These are phyloP conservation scores for Fraxinus sp. DNA, from an alignment of 305 asterid genomes.

Conservation along the genomic window DNA sequence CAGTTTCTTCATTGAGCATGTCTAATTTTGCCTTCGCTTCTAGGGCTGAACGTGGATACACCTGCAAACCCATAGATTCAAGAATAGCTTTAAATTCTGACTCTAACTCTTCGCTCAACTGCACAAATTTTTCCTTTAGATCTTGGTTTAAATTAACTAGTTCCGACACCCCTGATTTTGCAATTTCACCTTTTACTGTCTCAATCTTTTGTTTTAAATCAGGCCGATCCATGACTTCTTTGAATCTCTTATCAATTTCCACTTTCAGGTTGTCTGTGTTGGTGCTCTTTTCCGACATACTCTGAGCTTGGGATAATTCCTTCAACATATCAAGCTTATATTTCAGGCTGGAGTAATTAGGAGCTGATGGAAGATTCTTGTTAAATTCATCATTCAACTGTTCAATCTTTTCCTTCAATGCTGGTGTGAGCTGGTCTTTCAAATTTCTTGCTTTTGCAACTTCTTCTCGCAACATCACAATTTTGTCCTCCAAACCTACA, in stretches of 20 bases:
- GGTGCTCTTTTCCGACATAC: slow-evolving; percentile 34
- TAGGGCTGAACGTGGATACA: slow-evolving; percentile 32
- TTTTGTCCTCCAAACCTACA: slow-evolving; percentile 58
- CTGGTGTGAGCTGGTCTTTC: slow-evolving; percentile 44
- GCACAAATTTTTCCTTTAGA: slow-evolving; percentile 55
- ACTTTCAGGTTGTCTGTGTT: slow-evolving; percentile 39
- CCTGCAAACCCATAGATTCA: slow-evolving; percentile 48
- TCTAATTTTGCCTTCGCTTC: slow-evolving; percentile 40
- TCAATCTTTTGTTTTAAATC: slow-evolving; percentile 59
- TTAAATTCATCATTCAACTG: slow-evolving; percentile 52
- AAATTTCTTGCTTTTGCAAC: slow-evolving; percentile 53
- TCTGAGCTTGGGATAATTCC: slow-evolving; percentile 47
- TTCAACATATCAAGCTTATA: slow-evolving; percentile 56
- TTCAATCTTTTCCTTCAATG: slow-evolving; percentile 56
- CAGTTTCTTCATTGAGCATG: slow-evolving; percentile 47
- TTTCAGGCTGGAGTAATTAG: slow-evolving; percentile 57
- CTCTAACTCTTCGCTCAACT: slow-evolving; percentile 49
- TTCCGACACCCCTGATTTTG: slow-evolving; percentile 42
- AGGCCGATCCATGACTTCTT: slow-evolving; percentile 42
- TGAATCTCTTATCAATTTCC: slow-evolving; percentile 51
- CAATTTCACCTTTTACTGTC: slow-evolving; percentile 54
- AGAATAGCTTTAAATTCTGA: slow-evolving; percentile 48
- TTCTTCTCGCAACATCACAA: slow-evolving; percentile 56
- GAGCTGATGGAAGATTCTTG: slow-evolving; percentile 57
- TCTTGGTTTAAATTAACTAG: slow-evolving; percentile 38